Conservation (phyloP, 495 filamentous ascomycete species). For the Aspergillus panamensis region DNA sequence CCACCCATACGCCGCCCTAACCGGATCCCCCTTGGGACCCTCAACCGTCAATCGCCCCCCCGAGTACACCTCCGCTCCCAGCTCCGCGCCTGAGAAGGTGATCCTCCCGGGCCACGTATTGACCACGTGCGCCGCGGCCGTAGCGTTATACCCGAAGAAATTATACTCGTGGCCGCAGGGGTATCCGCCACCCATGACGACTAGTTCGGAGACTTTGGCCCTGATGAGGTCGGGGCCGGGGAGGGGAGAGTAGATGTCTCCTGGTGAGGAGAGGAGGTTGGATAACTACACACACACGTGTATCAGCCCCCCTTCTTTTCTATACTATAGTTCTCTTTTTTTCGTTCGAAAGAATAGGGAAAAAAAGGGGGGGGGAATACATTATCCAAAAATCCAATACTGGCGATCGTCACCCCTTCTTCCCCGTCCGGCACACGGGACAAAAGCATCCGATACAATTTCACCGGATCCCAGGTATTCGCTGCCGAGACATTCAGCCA, state of each 20-base stretch:
- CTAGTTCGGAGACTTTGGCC: conserved; percentile 41
- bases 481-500: conserved; percentile 13
- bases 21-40: conserved; percentile 33
- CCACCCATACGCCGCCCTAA: conserved; percentile 38
- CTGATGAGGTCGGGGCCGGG: conserved; percentile 34
- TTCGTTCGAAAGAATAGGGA: conserved; percentile 27
- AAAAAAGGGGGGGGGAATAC: conserved; percentile 36
- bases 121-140: conserved; percentile 34
- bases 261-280: neutral
- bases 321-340: no score
- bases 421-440: conserved; percentile 26
- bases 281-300: no score
- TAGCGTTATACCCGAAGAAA: conserved; percentile 36
- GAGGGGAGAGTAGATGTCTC: conserved; percentile 32
- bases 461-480: conserved; percentile 40
- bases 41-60: conserved; percentile 32
- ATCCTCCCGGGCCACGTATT: conserved; percentile 37
- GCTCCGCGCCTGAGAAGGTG: conserved; percentile 35
- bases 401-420: conserved; percentile 40
- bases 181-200: conserved; percentile 47
- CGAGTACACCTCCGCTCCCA: conserved; percentile 32
- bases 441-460: conserved; percentile 40
- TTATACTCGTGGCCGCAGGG: conserved; percentile 43
- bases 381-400: conserved; percentile 33
- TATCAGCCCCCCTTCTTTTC: no score